Percentiles rank a stretch among this genome's conserved stretches.
Evolutionary conservation across 2,329 filamentous ascomycete genomes (phyloP).

Genomic region (Exophiala lecanii-corni): DNA sequence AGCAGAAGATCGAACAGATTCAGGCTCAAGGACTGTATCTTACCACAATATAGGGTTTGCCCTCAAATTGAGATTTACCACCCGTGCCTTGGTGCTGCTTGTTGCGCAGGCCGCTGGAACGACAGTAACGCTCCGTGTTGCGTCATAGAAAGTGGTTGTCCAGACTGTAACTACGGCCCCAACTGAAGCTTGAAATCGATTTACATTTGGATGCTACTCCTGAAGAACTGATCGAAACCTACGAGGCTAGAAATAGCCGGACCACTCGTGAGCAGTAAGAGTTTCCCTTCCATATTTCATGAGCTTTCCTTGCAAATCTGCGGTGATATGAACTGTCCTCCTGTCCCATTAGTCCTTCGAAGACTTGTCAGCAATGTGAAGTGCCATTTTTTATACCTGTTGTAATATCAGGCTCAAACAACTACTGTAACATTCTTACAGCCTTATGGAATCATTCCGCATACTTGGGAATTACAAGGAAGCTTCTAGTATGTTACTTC

Average conservation of each 20-base stretch:
- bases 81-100: neutral
- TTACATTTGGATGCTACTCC: slow-evolving; percentile 1
- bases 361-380: neutral
- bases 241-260: neutral
- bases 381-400: slow-evolving; percentile 1
- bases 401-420: neutral
- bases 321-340: neutral
- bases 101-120: neutral
- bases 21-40: neutral
- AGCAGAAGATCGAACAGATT: slow-evolving; percentile 1
- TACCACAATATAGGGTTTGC: neutral
- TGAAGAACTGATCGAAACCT: slow-evolving; percentile 1
- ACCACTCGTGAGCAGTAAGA: neutral
- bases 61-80: slow-evolving; percentile 1
- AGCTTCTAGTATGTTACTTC: no score
- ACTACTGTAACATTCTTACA: neutral
- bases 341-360: neutral
- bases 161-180: neutral
- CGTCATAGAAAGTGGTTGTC: slow-evolving; percentile 1
- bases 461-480: slow-evolving; percentile 1
- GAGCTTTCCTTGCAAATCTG: slow-evolving; percentile 1
- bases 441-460: neutral
- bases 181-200: slow-evolving; percentile 1
- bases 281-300: slow-evolving; percentile 1
- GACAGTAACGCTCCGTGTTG: neutral